Percentiles rank a stretch among this genome's conserved stretches.
phyloP scores from a whole-genome alignment of 169 alveolate genomes.

The Plasmodium sp. region DNA sequence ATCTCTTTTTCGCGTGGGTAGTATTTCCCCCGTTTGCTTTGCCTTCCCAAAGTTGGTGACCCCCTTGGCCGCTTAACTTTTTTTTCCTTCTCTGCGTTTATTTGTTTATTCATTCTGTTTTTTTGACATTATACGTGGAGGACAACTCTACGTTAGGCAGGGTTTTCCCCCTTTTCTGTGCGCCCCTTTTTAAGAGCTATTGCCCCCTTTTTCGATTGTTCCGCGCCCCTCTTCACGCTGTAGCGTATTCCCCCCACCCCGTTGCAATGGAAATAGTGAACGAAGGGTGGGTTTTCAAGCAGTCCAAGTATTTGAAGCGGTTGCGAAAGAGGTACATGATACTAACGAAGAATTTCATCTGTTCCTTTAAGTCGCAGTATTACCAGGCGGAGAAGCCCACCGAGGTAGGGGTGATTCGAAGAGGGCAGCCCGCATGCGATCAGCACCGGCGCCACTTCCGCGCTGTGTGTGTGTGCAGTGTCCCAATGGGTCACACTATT shows the following conservation, averaged over 20 bases:
- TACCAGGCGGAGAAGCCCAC: constrained; percentile 72
- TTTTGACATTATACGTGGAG: not conserved
- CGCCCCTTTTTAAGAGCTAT: not conserved
- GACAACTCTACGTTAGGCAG: not conserved
- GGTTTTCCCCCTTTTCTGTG: not conserved
- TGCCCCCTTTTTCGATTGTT: not conserved
- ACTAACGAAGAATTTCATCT: constrained; percentile 55
- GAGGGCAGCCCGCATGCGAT: not conserved
- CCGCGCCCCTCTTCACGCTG: not conserved
- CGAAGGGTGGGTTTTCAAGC: constrained; percentile 69
- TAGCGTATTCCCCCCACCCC: not conserved
- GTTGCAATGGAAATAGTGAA: constrained; percentile 58
- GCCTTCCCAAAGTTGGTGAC: not conserved
- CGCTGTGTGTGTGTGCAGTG: not conserved
- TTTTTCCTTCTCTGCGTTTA: not conserved
- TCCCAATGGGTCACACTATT: not conserved
- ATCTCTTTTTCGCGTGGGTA: not conserved
- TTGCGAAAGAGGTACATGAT: constrained; percentile 54
- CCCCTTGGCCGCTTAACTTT: not conserved
- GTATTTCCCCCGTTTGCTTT: not conserved
- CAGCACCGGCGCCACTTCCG: not conserved
- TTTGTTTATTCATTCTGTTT: not conserved
- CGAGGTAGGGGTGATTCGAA: constrained; percentile 23
- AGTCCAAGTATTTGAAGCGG: constrained; percentile 61
- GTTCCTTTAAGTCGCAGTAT: constrained; percentile 66